Evolutionary conservation across 352 stramenopile species (phyloP).

Genomic region (Phytopythium sindhum): DNA sequence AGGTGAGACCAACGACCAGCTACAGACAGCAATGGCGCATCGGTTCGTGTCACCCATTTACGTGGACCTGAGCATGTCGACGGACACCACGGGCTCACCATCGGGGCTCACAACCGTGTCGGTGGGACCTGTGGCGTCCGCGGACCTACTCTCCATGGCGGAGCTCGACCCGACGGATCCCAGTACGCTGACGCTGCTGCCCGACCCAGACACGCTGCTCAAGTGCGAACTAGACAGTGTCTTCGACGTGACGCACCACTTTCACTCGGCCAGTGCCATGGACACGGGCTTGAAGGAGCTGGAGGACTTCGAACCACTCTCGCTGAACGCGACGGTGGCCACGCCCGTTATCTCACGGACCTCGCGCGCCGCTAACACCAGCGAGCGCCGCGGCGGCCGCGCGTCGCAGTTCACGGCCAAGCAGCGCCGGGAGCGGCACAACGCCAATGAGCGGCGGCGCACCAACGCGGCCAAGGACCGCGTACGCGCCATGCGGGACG

Average conservation of each 20-base stretch:
- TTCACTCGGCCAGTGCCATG: conserved; percentile 4
- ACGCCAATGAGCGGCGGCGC: conserved; percentile 39
- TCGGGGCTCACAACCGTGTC: conserved; percentile 22
- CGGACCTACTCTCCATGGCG: conserved; percentile 12
- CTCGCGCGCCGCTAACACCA: not conserved
- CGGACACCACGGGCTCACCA: not conserved
- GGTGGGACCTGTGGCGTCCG: conserved; percentile 5
- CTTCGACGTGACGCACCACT: conserved; percentile 18
- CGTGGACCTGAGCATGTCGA: conserved; percentile 33
- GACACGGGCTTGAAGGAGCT: conserved; percentile 22
- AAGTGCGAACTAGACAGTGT: conserved; percentile 37
- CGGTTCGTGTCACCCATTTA: conserved; percentile 37
- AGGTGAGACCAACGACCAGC: too few relatives aligned
- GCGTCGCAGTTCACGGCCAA: conserved; percentile 40
- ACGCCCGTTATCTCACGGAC: conserved; percentile 3
- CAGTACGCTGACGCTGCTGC: not conserved
- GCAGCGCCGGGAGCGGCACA: conserved; percentile 41
- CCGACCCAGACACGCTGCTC: conserved; percentile 20
- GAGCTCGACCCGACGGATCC: conserved; percentile 13
- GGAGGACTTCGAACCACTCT: conserved; percentile 23
- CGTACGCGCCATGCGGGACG: conserved; percentile 36
- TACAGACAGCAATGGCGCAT: conserved; percentile 11
- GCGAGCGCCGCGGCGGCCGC: conserved; percentile 18
- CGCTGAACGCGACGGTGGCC: conserved; percentile 25
- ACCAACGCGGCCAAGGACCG: conserved; percentile 43